phyloP scores from a whole-genome alignment of 495 filamentous ascomycete species.

The Zalerion maritima region DNA sequence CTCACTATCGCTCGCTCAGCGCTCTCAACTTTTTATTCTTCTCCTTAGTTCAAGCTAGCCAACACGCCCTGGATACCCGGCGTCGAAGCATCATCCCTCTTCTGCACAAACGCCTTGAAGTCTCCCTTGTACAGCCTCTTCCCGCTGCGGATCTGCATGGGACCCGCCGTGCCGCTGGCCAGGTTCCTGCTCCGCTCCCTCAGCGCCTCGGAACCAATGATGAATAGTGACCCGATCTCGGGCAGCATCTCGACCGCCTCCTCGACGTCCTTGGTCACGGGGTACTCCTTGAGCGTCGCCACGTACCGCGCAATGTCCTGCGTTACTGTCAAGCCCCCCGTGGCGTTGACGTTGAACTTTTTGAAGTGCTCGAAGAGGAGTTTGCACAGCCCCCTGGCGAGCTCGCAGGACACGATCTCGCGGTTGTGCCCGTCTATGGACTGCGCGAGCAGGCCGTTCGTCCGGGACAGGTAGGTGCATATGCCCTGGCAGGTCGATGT shows the following conservation, averaged over 20 bases:
- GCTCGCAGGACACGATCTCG: slow-evolving; percentile 63
- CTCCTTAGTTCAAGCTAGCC: slow-evolving; percentile 29
- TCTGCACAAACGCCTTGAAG: slow-evolving; percentile 68
- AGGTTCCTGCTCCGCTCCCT: slow-evolving; percentile 53
- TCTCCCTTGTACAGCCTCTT: slow-evolving; percentile 51
- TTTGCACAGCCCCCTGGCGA: slow-evolving; percentile 60
- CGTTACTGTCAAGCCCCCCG: slow-evolving; percentile 85
- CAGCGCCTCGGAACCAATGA: slow-evolving; percentile 80
- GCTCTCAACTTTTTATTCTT: too few species aligned
- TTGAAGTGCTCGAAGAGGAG: slow-evolving; percentile 87
- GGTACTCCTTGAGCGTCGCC: slow-evolving; percentile 66
- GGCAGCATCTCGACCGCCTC: slow-evolving; percentile 66
- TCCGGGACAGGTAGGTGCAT: slow-evolving; percentile 56
- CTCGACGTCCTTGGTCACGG: slow-evolving; percentile 54
- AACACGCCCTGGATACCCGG: slow-evolving; percentile 71
- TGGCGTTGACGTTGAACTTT: slow-evolving; percentile 77
- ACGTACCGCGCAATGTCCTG: slow-evolving; percentile 92
- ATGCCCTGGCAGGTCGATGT: slow-evolving; percentile 73
- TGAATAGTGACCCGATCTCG: slow-evolving; percentile 94
- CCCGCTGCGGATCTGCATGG: slow-evolving; percentile 12
- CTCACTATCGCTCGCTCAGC: too few species aligned
- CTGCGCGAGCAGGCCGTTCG: slow-evolving; percentile 42
- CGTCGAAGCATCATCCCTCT: slow-evolving; percentile 67
- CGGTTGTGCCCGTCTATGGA: slow-evolving; percentile 70
- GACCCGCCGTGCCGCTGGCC: slow-evolving; percentile 28